Base-by-base conservation (phyloP, 148 eudicot genomes). In the Nyssa sinensis region DNA sequence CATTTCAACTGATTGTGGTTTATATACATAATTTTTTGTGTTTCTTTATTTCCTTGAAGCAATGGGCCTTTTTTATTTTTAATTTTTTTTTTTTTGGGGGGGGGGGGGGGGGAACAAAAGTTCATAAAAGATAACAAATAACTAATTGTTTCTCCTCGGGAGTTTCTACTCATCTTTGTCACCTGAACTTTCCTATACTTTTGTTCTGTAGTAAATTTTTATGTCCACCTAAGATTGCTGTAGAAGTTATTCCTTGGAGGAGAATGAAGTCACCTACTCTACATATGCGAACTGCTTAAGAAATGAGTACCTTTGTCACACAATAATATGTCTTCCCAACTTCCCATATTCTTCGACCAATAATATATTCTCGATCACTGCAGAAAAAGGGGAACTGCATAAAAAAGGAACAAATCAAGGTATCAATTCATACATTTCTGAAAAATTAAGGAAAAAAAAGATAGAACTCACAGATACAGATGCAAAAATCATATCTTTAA, bases 311-410 rank as follows among this genome's bases (percentile, higher is more conserved):
- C 98, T 95, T 95, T 3, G 97, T 95, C 70, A 92, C 82, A 49
- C 98, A 95, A 66, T 90, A 95, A 83, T 79, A 90, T 4, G 85
- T 77, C 62, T 81, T 92, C 66, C 91, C 97, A 71, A 86, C 88
- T 85, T 95, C 98, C 98, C 98, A 95, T 62, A 95, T 95, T 80
- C 97, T 88, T 71, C 96, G 85, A 66, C 94, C 96, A 74, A 95
- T 95, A 44, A 92, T 86, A 79, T 95, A 95, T 81, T 95, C 98
- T 24, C 98, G 86, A 82, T 92, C 97, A 78, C 98, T 95, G 72
- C 98, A 95, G 92, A 95, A 95, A 76, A 95, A 95, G n/a, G 98
- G 98, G 81, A 95, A 95, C 98, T 95, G 90, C 77, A 79, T 29
- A 77, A 14, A 72, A 27, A 29, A 74, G 28, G 33, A 73, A 70